Evolutionary conservation across 1,284 basidiomycete species (phyloP), one percentile per base, ranked within the genome.

Genomic region (Tilletia horrida): DNA sequence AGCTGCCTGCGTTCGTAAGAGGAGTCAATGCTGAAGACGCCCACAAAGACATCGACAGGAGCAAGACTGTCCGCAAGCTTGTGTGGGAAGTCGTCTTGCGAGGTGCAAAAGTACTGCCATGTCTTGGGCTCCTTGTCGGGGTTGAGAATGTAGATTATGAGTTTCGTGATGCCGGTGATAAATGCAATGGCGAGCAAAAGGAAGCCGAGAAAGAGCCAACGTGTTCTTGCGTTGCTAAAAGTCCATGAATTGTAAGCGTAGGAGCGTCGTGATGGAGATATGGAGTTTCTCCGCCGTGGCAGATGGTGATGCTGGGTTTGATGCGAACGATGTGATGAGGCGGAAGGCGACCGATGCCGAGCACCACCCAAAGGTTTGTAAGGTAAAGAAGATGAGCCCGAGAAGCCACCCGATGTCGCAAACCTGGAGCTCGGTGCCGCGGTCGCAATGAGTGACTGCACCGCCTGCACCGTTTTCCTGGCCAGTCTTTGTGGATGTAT

Each of bases 111-210:
- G 29, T 89, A 88, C 72, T 93, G 88, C 93, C 93, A 98, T 52
- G 94, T 93, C 35, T 95, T 84, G 16, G 92, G 90, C 67, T 91
- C 90, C 82, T 97, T 97, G 86, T 98, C 95, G 57, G 93, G 92
- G 81, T 97, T 94, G 78, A 97, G 87, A 71, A 94, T 87, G 82
- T 95, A 90, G 80, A 93, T 93, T 82, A 97, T 86, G 66, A 91
- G 85, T 68, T 92, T 87, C 6, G 85, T 86, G 23, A 83, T 48
- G n/a, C 71, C 65, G 47, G 81, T 67, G 14, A 82, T 83, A 67
- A 91, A 90, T 73, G 91, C 85, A 72, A 88, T 88, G 70, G 91
- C 87, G 68, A 88, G 88, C 76, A 69, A 8, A 9, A 93, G 88
- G 67, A 89, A 84, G 66, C 88, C 68, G 76, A 66, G 31, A 68